These are phyloP conservation scores for Zychaea mexicana DNA, from an alignment of 371 early-diverging fungal genomes.

Conservation along the genomic window DNA sequence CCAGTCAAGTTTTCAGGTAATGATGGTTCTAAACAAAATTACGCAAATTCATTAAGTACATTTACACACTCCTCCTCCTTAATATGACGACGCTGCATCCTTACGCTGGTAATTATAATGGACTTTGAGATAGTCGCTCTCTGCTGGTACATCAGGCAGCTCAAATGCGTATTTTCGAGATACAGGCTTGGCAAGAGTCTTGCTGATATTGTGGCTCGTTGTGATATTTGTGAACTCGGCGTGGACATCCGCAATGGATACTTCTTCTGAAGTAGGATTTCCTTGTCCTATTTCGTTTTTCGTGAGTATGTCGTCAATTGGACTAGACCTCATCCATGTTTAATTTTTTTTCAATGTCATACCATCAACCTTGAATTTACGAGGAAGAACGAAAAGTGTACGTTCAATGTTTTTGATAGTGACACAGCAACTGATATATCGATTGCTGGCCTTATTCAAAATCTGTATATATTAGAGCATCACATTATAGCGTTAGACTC, in stretches of 20 bases:
- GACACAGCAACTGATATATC: constrained; percentile 83
- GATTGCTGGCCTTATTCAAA: constrained; percentile 43
- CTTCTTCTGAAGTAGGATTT: constrained; percentile 59
- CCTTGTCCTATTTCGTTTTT: constrained; percentile 37
- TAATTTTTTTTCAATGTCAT: too few relatives aligned
- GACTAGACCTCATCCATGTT: too few relatives aligned
- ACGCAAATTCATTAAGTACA: too few relatives aligned
- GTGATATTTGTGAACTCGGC: constrained; percentile 72
- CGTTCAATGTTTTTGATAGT: constrained; percentile 82
- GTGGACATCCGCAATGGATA: constrained; percentile 70
- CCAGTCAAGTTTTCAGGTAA: constrained; percentile 76
- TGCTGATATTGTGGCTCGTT: constrained; percentile 55
- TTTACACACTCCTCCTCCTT: neutral
- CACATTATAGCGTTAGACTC: neutral
- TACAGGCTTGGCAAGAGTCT: constrained; percentile 66
- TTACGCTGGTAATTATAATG: constrained; percentile 75
- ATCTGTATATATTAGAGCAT: constrained; percentile 29
- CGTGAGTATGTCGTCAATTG: too few relatives aligned
- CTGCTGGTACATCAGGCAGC: constrained; percentile 77
- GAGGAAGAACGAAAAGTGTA: constrained; percentile 88
- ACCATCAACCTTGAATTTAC: constrained; percentile 58
- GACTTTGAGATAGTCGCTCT: constrained; percentile 87
- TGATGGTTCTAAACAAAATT: constrained; percentile 69
- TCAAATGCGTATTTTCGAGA: constrained; percentile 94
- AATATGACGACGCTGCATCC: neutral